phyloP scores from a whole-genome alignment of 2,329 filamentous ascomycete genomes.

The Lithohypha guttulata region DNA sequence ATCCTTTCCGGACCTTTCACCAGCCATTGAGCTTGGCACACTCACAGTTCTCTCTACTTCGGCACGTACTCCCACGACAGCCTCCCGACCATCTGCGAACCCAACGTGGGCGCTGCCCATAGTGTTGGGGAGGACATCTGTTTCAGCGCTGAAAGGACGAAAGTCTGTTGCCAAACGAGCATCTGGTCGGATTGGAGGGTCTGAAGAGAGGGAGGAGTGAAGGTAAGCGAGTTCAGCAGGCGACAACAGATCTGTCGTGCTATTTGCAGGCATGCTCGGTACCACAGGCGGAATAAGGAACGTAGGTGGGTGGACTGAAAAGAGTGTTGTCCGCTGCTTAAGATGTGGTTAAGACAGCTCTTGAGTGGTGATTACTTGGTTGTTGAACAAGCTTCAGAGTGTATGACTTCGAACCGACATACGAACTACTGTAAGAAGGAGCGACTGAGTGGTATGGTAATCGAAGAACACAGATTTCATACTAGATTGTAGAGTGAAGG shows the following conservation, averaged over 20 bases:
- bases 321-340: too few species aligned
- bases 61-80: slow-evolving; percentile 88
- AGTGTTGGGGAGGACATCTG: slow-evolving; percentile 74
- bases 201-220: slow-evolving; percentile 70
- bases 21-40: too few species aligned
- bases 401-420: too few species aligned
- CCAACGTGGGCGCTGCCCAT: slow-evolving; percentile 91
- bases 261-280: slow-evolving; percentile 3
- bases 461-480: too few species aligned
- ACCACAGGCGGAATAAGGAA: too few species aligned
- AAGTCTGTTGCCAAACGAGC: slow-evolving; percentile 71
- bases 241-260: slow-evolving; percentile 44
- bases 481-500: too few species aligned
- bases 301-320: too few species aligned
- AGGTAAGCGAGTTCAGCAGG: slow-evolving; percentile 95
- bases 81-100: slow-evolving; percentile 90
- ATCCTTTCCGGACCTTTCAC: slow-evolving; percentile 20
- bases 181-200: slow-evolving; percentile 80
- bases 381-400: too few species aligned
- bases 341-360: too few species aligned
- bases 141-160: slow-evolving; percentile 81
- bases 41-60: slow-evolving; percentile 82
- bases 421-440: too few species aligned
- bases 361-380: too few species aligned
- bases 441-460: too few species aligned